Percentiles rank a stretch among this genome's conserved stretches.
Conservation (phyloP, 2,329 filamentous ascomycete genomes). For the Calonectria multiphialidica region DNA sequence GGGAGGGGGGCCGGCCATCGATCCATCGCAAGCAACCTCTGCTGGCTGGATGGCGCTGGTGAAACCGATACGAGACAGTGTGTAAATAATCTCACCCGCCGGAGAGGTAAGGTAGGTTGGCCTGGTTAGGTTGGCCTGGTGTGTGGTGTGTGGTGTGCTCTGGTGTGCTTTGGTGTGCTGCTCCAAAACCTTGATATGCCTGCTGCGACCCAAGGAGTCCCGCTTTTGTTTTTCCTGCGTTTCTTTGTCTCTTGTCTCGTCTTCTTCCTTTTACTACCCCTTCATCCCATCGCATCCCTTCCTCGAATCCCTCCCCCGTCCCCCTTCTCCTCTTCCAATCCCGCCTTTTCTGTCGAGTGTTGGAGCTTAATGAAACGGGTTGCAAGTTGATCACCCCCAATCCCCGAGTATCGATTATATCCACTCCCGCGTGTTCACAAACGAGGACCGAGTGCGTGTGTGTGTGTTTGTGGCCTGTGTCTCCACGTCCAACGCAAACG, state of each 20-base stretch:
- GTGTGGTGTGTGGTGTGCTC: neutral
- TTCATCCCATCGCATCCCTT: no score
- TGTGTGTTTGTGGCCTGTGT: no score
- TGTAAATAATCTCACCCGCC: neutral
- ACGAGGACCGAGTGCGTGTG: neutral
- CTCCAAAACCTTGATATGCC: conserved; percentile 1
- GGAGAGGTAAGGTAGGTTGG: no score
- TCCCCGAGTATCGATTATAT: neutral
- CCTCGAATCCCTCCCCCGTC: no score
- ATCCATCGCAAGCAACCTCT: no score
- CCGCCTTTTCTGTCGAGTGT: neutral
- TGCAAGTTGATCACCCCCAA: neutral
- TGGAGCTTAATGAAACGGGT: neutral
- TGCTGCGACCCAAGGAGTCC: neutral
- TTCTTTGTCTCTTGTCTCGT: neutral
- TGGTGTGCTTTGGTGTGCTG: neutral
- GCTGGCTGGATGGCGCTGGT: neutral
- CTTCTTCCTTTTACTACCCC: neutral
- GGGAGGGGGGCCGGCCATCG: no score
- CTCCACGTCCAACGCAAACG: neutral
- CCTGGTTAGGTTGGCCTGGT: no score
- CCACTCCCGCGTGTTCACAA: neutral
- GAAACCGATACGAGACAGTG: neutral
- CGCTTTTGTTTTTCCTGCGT: neutral
- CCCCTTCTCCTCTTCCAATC: neutral